Evolutionary conservation across 257 asterid genomes (phyloP).

Genomic region (Jacaranda mimosifolia): DNA sequence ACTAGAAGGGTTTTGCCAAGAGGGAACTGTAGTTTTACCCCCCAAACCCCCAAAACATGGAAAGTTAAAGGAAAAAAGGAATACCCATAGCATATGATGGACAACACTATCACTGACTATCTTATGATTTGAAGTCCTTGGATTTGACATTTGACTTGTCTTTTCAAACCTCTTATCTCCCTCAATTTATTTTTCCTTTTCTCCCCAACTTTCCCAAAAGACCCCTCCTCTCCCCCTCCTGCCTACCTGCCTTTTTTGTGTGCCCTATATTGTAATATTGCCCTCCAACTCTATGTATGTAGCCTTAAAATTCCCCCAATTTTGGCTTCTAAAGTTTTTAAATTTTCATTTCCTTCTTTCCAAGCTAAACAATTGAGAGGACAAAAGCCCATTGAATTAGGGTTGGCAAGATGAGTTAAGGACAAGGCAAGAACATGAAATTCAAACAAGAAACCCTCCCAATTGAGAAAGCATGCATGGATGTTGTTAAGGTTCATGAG

Average conservation of each 20-base stretch:
- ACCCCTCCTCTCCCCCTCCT: slow-evolving; percentile 32
- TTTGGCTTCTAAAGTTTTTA: neutral
- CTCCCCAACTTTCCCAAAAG: slow-evolving; percentile 32
- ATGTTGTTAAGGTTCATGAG: neutral
- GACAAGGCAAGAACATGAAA: neutral
- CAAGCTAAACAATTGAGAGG: neutral
- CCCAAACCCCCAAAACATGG: slow-evolving; percentile 28
- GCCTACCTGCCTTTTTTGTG: slow-evolving; percentile 39
- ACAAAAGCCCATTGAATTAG: neutral
- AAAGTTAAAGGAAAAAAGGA: neutral
- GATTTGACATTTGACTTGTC: slow-evolving; percentile 88
- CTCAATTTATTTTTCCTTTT: neutral
- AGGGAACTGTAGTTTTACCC: slow-evolving; percentile 31
- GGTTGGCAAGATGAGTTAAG: slow-evolving; percentile 1
- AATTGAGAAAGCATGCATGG: neutral
- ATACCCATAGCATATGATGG: slow-evolving; percentile 56
- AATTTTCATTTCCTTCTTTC: neutral
- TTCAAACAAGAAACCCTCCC: neutral
- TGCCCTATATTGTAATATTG: slow-evolving; percentile 31
- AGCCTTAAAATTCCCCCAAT: neutral
- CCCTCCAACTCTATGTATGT: slow-evolving; percentile 38
- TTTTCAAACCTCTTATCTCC: slow-evolving; percentile 45
- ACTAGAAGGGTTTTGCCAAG: neutral
- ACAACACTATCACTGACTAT: slow-evolving; percentile 75
- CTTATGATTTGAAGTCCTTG: slow-evolving; percentile 72